These are phyloP conservation scores for Aspergillus homomorphus DNA, from an alignment of 495 filamentous ascomycete species.

Conservation along the genomic window DNA sequence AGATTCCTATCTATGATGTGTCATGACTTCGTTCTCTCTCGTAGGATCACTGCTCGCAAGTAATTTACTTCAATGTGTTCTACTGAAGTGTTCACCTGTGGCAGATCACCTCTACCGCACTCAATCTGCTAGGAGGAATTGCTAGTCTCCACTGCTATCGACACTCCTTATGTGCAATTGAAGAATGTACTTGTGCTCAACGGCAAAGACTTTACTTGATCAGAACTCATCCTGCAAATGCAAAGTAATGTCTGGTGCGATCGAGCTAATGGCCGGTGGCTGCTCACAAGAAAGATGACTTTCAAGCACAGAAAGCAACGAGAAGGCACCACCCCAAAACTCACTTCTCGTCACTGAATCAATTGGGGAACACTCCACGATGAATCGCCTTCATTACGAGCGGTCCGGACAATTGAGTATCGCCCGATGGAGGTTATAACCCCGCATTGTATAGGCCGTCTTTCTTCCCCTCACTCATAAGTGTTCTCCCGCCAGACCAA, in stretches of 20 bases:
- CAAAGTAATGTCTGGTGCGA: neutral
- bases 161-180: no score
- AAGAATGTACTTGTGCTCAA: no score
- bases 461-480: neutral
- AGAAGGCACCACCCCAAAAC: neutral
- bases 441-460: neutral
- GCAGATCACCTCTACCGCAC: no score
- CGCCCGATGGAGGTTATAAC: neutral
- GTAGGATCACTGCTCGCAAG: no score
- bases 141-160: neutral
- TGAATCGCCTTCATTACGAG: neutral
- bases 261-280: no score
- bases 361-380: neutral
- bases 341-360: neutral
- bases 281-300: neutral
- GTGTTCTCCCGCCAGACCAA: neutral
- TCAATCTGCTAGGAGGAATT: neutral
- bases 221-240: no score
- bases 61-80: neutral
- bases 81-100: neutral
- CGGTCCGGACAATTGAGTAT: neutral
- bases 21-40: no score
- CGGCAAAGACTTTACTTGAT: no score
- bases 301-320: neutral
- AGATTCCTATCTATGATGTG: neutral